Evolutionary conservation across 2,329 filamentous ascomycete genomes (phyloP).

Genomic region (Pseudopithomyces chartarum): DNA sequence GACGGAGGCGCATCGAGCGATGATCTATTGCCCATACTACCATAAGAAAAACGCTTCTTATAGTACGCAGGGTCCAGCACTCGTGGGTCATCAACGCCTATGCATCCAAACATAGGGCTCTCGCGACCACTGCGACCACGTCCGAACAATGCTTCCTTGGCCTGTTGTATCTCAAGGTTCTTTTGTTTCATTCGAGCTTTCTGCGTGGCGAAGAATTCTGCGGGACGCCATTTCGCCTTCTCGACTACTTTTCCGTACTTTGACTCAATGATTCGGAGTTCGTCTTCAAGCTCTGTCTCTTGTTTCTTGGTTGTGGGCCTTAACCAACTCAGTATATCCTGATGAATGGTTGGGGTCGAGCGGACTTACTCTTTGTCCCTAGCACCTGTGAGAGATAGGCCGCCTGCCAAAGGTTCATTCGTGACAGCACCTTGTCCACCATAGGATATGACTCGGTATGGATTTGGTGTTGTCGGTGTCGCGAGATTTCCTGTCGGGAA

Average conservation of each 20-base stretch:
- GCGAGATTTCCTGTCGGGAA: slow-evolving; percentile 37
- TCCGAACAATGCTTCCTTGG: slow-evolving; percentile 12
- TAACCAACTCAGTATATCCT: no score
- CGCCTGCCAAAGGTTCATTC: neutral
- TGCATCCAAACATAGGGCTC: slow-evolving; percentile 27
- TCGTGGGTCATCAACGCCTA: neutral
- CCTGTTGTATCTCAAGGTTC: slow-evolving; percentile 14
- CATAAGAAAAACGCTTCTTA: neutral
- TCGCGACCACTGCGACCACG: slow-evolving; percentile 3
- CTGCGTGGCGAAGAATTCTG: slow-evolving; percentile 35
- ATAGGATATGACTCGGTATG: slow-evolving; percentile 26
- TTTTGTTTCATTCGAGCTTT: slow-evolving; percentile 21
- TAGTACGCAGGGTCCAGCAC: neutral
- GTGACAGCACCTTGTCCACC: slow-evolving; percentile 9
- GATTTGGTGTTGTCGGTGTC: slow-evolving; percentile 18
- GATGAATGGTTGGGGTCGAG: neutral
- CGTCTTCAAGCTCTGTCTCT: slow-evolving; percentile 33
- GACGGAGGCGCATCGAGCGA: neutral
- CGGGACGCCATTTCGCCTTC: slow-evolving; percentile 31
- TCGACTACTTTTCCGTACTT: slow-evolving; percentile 39
- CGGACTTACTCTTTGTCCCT: neutral
- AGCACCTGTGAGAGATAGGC: neutral
- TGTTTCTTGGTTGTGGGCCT: slow-evolving; percentile 23
- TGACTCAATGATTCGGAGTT: slow-evolving; percentile 33
- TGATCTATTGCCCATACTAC: neutral